phyloP scores from a whole-genome alignment of 345 rosid species.

The Theobroma cacao region DNA sequence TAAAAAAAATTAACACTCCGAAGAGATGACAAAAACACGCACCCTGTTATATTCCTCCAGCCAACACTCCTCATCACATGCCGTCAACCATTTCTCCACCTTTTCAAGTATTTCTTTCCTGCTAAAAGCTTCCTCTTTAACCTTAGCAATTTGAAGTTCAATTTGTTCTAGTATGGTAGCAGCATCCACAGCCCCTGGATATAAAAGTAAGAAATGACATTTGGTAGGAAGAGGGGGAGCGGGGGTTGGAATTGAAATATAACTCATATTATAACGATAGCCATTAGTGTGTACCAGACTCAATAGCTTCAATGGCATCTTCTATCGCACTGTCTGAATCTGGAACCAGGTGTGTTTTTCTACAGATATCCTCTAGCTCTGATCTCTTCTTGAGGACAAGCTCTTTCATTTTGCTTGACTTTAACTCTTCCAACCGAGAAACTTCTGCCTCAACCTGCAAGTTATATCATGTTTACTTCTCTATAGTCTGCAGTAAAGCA shows the following conservation, averaged over 20 bases:
- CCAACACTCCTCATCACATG: constrained; percentile 98
- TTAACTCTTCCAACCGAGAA: constrained; percentile 75
- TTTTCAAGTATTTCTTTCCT: constrained; percentile 90
- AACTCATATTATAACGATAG: background rate
- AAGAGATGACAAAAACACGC: constrained; percentile 19
- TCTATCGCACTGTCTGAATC: constrained; percentile 63
- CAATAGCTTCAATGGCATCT: constrained; percentile 65
- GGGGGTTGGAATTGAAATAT: background rate
- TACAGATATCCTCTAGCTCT: constrained; percentile 86
- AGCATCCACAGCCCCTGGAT: constrained; percentile 65
- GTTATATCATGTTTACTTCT: constrained; percentile 15
- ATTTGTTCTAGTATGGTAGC: constrained; percentile 66
- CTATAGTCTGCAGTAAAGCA: background rate
- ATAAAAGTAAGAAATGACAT: background rate
- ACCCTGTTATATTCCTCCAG: constrained; percentile 98
- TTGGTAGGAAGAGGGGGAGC: background rate
- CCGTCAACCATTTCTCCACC: constrained; percentile 92
- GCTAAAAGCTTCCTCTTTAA: constrained; percentile 89
- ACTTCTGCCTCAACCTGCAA: constrained; percentile 91
- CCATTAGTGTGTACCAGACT: constrained; percentile 54
- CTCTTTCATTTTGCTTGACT: constrained; percentile 95
- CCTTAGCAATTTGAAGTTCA: constrained; percentile 77
- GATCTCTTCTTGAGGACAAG: constrained; percentile 88
- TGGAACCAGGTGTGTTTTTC: constrained; percentile 82
- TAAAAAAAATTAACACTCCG: background rate